Evolutionary conservation across 371 early-diverging fungal species (phyloP).

Genomic region (Cokeromyces recurvatus): DNA sequence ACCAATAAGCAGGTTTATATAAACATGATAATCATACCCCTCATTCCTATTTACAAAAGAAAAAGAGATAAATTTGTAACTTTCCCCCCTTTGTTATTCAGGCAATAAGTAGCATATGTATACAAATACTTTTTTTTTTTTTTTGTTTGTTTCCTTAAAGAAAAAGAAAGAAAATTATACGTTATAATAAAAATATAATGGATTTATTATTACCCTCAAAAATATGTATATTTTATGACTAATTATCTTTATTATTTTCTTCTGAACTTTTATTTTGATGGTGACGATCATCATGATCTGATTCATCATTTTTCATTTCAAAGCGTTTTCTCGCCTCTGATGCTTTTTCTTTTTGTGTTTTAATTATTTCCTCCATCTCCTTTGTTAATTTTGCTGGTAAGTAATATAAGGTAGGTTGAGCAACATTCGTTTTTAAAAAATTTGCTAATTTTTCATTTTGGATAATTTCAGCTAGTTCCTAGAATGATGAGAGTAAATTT

Average conservation of each 20-base stretch:
- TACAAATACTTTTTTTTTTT: no score
- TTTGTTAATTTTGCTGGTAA: constrained; percentile 44
- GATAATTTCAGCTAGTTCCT: constrained; percentile 20
- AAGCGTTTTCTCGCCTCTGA: constrained; percentile 16
- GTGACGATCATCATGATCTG: constrained; percentile 6
- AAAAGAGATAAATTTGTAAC: background rate
- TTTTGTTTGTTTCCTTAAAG: no score
- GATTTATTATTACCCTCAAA: no score
- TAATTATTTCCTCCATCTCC: constrained; percentile 16
- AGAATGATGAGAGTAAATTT: background rate
- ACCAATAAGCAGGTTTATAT: no score
- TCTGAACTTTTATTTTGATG: background rate
- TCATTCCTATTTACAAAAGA: no score
- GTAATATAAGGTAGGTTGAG: constrained; percentile 45
- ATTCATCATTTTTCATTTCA: constrained; percentile 14
- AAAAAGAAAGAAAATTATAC: no score
- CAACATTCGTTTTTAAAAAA: constrained; percentile 36
- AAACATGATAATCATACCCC: constrained; percentile 5
- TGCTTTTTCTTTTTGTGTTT: constrained; percentile 20
- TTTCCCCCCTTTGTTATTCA: background rate
- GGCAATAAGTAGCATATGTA: no score
- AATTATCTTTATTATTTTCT: no score
- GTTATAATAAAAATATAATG: no score
- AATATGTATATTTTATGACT: no score
- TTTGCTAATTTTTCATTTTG: constrained; percentile 27